Conservation (phyloP, 257 asterid species). For the Solanum habrochaites region DNA sequence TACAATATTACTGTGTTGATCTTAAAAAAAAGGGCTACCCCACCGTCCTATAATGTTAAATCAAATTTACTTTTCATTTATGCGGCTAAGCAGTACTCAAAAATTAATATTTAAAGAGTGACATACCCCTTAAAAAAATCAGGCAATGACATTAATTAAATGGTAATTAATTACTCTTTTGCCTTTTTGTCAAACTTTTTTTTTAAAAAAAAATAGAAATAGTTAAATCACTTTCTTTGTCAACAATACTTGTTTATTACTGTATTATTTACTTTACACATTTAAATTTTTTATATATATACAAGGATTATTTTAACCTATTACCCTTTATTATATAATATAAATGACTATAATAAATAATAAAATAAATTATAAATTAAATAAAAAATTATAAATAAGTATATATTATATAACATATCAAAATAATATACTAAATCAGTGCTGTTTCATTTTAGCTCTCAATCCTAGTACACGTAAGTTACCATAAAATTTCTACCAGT, state of each 20-base stretch:
- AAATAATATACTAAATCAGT: too few species aligned
- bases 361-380: too few species aligned
- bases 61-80: background rate
- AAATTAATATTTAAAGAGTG: background rate
- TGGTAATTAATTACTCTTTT: background rate
- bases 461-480: background rate
- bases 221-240: too few species aligned
- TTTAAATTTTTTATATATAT: too few species aligned
- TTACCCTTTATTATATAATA: too few species aligned
- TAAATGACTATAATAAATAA: too few species aligned
- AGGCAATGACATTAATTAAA: background rate
- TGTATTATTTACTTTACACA: too few species aligned
- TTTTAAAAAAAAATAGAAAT: rapidly evolving
- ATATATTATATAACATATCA: background rate
- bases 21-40: background rate
- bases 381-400: too few species aligned
- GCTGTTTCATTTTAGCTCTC: background rate
- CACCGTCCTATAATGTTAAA: background rate
- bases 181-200: background rate
- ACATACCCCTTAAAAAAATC: background rate
- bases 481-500: background rate
- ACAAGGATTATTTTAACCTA: too few species aligned
- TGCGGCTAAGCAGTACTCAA: background rate
- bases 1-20: background rate
- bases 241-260: too few species aligned